Base-by-base conservation (phyloP, 202 grass and related monocot species). In the Musa balbisiana region DNA sequence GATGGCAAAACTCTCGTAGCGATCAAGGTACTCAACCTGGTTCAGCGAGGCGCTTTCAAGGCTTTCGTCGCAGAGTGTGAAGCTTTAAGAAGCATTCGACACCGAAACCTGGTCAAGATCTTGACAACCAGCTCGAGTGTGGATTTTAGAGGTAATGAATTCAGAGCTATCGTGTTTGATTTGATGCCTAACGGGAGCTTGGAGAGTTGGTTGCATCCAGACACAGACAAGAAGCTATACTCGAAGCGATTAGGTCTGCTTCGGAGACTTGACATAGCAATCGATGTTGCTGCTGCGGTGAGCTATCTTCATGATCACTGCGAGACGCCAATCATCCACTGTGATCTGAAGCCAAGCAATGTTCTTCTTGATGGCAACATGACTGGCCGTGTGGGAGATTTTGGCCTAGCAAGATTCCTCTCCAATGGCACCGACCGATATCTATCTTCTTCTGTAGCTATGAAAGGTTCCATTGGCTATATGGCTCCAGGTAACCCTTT, bases 321-420 rank as follows among this genome's bases (percentile, higher is more conserved):
- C 69, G 43, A n/a, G 49, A 22, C 64, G 26, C 83, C 82, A 20
- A 78, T 89, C 33, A 59, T 85, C 27, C 87, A 89, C 52, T 85
- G 87, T 71, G 83, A 89, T 71, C 78, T 89, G 59, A 85, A 89
- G 52, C 87, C 87, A 15, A 83, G 80, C 72, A 89, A 89, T 62
- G 70, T 89, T 71, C 83, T 89, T 19, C 77, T 85, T 21, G 75
- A 82, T 49, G 72, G 62, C 71, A 80, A 85, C 19, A 67, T 85
- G 67, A 66, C 69, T 51, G 83, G 76, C 11, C 73, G 55, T 71
- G 87, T 89, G 50, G 77, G 81, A 69, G 87, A 89, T 60, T 89
- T 89, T 79, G 87, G 87, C 53, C 71, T 89, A 79, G 83, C 87
- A 24, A 85, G 75, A 55, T 76, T 83, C 71, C 51, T 69, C 21